Base-by-base conservation (phyloP, 169 alveolate species). In the Cryptosporidium sp. region DNA sequence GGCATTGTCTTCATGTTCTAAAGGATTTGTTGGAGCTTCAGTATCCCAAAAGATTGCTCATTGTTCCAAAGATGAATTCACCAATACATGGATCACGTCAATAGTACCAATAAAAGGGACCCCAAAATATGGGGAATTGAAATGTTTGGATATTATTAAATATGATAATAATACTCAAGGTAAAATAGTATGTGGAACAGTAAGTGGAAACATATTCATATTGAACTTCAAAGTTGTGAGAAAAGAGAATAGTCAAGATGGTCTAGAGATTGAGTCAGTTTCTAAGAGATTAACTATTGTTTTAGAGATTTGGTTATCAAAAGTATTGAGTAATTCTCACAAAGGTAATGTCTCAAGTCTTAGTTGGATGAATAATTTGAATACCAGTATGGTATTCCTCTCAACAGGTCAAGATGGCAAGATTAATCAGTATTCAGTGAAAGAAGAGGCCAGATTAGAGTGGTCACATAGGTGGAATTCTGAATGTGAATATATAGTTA, bases 321-420 rank as follows among this genome's bases (percentile, higher is more conserved):
- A 59, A 37, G 51, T 43, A 43, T n/a, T 62, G 3, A 43, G 23
- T 67, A 35, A 37, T n/a, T 61, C 69, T n/a, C 89, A 80, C 16
- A 80, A 62, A 16, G 89, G 89, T 2, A 80, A 80, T 62, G 75
- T 80, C 37, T 80, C 89, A 10, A 62, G 80, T 39, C 5, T 80
- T 23, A 62, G 8, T 26, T 80, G 89, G 89, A 23, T 80, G 29
- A 39, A 23, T 45, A 51, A 62, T n/a, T 12, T 6, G 5, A 62
- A 39, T 23, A 18, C 29, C 8, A 7, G 26, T 52, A n/a, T 55
- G 51, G 62, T 21, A 51, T 73, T 80, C 33, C n/a, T n/a, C 12
- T 62, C 89, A 37, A 80, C 89, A 6, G 89, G 89, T 23, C 89
- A 80, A 31, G 89, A 80, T 80, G 74, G 80, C 0, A 80, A 59